Evolutionary conservation across 441 rosid genomes (phyloP), one percentile per base, ranked within the genome.

Genomic region (Aleurites moluccanus): DNA sequence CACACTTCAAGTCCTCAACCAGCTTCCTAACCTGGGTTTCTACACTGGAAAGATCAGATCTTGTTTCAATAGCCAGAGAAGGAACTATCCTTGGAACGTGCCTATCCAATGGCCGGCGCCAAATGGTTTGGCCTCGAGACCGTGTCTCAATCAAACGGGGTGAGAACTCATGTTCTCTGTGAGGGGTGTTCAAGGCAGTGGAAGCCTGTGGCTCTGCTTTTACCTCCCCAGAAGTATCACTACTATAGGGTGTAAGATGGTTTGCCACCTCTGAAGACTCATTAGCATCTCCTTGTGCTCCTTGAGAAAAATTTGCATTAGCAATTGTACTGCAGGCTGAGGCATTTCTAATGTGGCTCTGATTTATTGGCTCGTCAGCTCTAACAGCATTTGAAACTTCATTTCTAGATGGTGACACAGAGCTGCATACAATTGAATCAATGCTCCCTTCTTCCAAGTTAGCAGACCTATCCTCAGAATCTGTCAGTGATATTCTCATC

Each of bases 101-200:
- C 71, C 96, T 84, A 73, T 92, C 92, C 11, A 92, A 86, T 27
- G 93, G 90, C 21, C 90, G 88, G 35, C 89, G 91, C 93, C 97
- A 88, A 60, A 83, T 79, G 28, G 81, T 77, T 67, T 87, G 96
- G 72, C 81, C 88, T 60, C 91, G 85, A 35, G 85, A 80, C 74
- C 88, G 86, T 70, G 88, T 75, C 67, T 85, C 97, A 67, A 84
- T 62, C 53, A 87, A 77, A 52, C 86, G 87, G 33, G 92, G 77
- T 16, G 88, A 75, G 79, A 88, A 85, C 20, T 87, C 93, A 2
- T 86, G 73, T 75, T 90, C 96, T 60, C 88, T 87, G 65, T 64
- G 85, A 0, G 87, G 69, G 33, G 80, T 70, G 70, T 78, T 80
- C 75, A 84, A 49, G 3, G 85, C 73, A 73, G 85, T 56, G 56